These are phyloP conservation scores for Tetrahymena malaccensis DNA, from an alignment of 73 alveolate species.

Conservation along the genomic window DNA sequence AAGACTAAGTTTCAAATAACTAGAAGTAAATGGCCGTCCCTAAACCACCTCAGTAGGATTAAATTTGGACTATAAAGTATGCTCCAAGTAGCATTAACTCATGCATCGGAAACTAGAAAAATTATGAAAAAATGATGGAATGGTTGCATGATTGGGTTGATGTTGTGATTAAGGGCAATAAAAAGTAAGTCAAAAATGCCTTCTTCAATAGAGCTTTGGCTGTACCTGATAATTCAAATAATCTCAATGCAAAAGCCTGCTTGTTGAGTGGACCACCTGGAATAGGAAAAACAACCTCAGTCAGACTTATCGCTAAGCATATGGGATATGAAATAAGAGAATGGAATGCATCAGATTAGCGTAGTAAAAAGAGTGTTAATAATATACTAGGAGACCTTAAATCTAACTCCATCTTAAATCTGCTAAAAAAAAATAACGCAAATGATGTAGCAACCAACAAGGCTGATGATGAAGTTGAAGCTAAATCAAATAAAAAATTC, in stretches of 20 bases:
- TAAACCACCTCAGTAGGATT: background rate
- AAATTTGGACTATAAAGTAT: constrained; percentile 92
- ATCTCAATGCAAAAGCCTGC: constrained; percentile 88
- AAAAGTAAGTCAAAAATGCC: constrained; percentile 51
- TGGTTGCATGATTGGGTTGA: constrained; percentile 96
- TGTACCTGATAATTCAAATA: constrained; percentile 53
- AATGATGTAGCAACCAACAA: background rate
- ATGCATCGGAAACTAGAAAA: constrained; percentile 83
- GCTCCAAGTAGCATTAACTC: constrained; percentile 76
- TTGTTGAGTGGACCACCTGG: constrained; percentile 98
- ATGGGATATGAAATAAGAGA: constrained; percentile 84
- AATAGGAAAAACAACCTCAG: constrained; percentile 95
- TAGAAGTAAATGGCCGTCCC: background rate
- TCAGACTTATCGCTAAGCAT: constrained; percentile 73
- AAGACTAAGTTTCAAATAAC: background rate
- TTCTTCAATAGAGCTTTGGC: constrained; percentile 34
- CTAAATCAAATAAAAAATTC: constrained; percentile 60
- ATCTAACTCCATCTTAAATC: constrained; percentile 43
- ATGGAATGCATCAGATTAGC: constrained; percentile 89
- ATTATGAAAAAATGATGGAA: constrained; percentile 61
- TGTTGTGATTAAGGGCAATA: constrained; percentile 73
- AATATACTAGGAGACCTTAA: constrained; percentile 52
- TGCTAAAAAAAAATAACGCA: background rate
- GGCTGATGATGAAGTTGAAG: constrained; percentile 18
- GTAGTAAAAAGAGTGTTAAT: constrained; percentile 79